These are phyloP conservation scores for Elasticomyces elasticus DNA, from an alignment of 495 filamentous ascomycete species.

Conservation along the genomic window DNA sequence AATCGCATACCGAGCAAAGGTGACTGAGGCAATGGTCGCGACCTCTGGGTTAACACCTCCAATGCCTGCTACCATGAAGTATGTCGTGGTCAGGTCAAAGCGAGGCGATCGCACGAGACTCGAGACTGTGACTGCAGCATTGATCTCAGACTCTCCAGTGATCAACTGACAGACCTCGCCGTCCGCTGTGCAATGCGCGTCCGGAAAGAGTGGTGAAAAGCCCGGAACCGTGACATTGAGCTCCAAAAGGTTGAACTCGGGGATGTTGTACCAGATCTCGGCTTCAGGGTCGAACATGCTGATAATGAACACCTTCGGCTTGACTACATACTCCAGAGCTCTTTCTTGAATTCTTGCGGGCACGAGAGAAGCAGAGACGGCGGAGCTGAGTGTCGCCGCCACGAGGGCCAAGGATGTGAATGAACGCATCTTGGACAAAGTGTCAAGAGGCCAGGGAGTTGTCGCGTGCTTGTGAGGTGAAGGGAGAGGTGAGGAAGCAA, in stretches of 20 bases:
- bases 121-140: slow-evolving; percentile 55
- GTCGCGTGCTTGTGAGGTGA: background rate
- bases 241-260: slow-evolving; percentile 50
- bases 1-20: slow-evolving; percentile 57
- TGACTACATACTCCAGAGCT: slow-evolving; percentile 24
- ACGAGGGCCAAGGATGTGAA: background rate
- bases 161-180: slow-evolving; percentile 53
- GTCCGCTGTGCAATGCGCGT: slow-evolving; percentile 52
- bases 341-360: slow-evolving; percentile 8
- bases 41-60: slow-evolving; percentile 61
- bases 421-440: background rate
- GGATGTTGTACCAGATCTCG: slow-evolving; percentile 55
- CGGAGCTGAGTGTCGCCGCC: background rate
- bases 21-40: slow-evolving; percentile 51
- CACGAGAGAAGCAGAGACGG: slow-evolving; percentile 4
- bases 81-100: slow-evolving; percentile 60
- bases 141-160: slow-evolving; percentile 55
- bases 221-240: slow-evolving; percentile 59
- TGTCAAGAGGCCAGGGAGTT: background rate
- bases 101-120: slow-evolving; percentile 47
- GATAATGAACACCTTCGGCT: slow-evolving; percentile 61
- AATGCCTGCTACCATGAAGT: slow-evolving; percentile 64
- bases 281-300: slow-evolving; percentile 63
- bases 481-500: background rate
- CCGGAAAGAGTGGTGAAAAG: slow-evolving; percentile 53